Evolutionary conservation across 2,329 filamentous ascomycete genomes (phyloP), one percentile per base, ranked within the genome.

Genomic region (Davidsoniella eucalypti): DNA sequence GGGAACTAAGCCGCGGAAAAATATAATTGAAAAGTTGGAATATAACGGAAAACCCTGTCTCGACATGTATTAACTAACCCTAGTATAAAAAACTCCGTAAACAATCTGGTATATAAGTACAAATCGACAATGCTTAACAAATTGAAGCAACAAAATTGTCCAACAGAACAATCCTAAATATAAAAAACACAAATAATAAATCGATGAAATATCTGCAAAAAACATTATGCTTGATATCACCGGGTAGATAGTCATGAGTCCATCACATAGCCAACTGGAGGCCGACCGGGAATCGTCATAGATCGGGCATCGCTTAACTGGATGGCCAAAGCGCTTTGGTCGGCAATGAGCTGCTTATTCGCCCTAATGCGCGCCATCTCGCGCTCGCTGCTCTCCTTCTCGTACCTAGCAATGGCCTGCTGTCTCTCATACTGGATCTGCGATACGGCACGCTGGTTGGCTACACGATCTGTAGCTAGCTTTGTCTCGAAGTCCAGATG

Each of bases 211-310:
- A 8, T 14, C 42, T 17, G 18, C n/a, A 3, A 14, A 3, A 10
- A 5, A 44, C 10, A 44, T n/a, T 7, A 9, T 5, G 17, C 21
- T 25, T 25, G 21, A 44, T 25, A 43, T 43, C 18, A 44, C 16
- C 42, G 29, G 3, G 29, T 9, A 9, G 8, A 9, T 9, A 12
- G 14, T n/a, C 46, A 43, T 6, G 41, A 41, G 26, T 53, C 51
- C 12, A 41, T 69, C 29, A 78, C 66, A 55, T 68, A 77, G n/a
- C 74, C 74, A 63, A 76, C 71, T 63, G 75, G 71, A 54, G 68
- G 65, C 56, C 70, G 48, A 37, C 64, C 58, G 8, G 52, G 41
- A 0, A 54, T 56, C 16, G 53, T 38, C 7, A 55, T 55, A 14
- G 41, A 51, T 1, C 60, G 56, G 1, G 58, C 61, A 14, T 71